A percentile compares a stretch with the other conserved stretches of the same genome.
phyloP scores from a whole-genome alignment of 148 eudicot species.

The Amaranthus hypochondriacus region DNA sequence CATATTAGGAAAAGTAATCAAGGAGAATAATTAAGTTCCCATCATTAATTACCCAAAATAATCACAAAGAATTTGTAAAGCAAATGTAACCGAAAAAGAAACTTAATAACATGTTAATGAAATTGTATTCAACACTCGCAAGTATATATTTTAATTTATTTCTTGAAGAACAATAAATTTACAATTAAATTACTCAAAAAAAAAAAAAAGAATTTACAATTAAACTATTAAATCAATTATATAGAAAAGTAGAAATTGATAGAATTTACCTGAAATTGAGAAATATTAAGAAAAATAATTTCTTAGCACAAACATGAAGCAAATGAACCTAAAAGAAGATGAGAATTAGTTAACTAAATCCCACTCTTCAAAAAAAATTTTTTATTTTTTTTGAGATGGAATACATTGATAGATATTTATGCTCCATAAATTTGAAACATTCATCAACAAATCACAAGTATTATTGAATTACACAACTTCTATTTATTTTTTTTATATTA shows the following conservation, averaged over 20 bases:
- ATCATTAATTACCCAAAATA: not conserved
- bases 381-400: not conserved
- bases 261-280: not conserved
- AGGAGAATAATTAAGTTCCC: not conserved
- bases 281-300: not conserved
- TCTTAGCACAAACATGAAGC: conserved; percentile 6
- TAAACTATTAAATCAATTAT: not conserved
- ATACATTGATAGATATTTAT: not conserved
- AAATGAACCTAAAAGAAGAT: not conserved
- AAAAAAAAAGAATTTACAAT: not conserved
- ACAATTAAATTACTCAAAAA: no score
- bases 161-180: not conserved
- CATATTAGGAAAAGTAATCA: not conserved
- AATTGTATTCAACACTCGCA: not conserved
- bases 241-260: not conserved
- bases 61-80: not conserved
- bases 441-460: not conserved
- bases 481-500: not conserved
- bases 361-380: not conserved
- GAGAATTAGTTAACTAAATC: not conserved
- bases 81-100: not conserved
- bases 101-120: not conserved
- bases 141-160: not conserved
- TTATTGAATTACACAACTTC: not conserved
- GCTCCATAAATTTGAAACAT: not conserved